Evolutionary conservation across 805 yeast genomes (phyloP).

Genomic region (Saturnispora bothae): DNA sequence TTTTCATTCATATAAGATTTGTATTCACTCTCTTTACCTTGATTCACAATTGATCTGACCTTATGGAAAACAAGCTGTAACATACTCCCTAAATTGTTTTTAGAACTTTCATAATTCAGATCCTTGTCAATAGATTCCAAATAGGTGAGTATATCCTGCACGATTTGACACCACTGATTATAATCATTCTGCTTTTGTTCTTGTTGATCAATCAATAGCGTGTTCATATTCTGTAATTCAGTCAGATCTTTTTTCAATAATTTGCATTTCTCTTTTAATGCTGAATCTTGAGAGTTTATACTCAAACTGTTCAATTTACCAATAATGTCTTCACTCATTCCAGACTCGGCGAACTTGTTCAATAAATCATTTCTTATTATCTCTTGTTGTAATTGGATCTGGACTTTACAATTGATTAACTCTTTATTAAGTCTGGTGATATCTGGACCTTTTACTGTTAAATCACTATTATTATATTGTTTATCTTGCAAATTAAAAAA

Average conservation of each 20-base stretch:
- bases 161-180: conserved; percentile 29
- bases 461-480: not conserved
- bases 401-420: conserved; percentile 26
- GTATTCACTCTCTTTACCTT: not conserved
- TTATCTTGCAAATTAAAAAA: not conserved
- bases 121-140: conserved; percentile 22
- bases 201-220: conserved; percentile 12
- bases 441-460: conserved; percentile 11
- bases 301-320: conserved; percentile 4
- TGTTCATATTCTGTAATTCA: conserved; percentile 12
- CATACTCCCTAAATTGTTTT: not conserved
- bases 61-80: conserved; percentile 1
- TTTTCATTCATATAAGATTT: not conserved
- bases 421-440: conserved; percentile 22
- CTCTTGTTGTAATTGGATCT: conserved; percentile 24
- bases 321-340: conserved; percentile 13
- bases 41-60: not conserved
- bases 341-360: conserved; percentile 1
- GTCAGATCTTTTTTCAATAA: not conserved
- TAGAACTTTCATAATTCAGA: conserved; percentile 4
- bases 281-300: not conserved
- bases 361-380: conserved; percentile 19
- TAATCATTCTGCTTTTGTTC: conserved; percentile 36
- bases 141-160: conserved; percentile 15
- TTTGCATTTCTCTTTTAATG: conserved; percentile 2